phyloP scores from a whole-genome alignment of 2,329 filamentous ascomycete genomes.

The Colletotrichum navitas region DNA sequence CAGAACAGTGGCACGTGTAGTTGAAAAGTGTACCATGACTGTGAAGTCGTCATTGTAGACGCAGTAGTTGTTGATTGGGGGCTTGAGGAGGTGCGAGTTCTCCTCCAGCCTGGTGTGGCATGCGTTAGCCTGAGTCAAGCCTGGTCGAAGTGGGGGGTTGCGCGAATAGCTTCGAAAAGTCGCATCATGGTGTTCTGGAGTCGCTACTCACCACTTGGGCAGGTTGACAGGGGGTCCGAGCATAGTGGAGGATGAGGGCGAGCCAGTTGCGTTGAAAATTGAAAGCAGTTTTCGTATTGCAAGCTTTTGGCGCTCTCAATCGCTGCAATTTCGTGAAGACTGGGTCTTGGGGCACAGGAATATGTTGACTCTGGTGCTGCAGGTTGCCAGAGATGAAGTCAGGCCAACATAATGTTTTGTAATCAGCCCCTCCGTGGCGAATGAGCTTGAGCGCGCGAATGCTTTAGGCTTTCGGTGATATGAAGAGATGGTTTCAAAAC shows the following conservation, averaged over 20 bases:
- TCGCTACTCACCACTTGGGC: conserved; percentile 66
- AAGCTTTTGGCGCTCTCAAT: background rate
- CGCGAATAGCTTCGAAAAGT: conserved; percentile 24
- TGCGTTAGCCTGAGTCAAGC: conserved; percentile 40
- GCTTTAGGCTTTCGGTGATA: conserved; percentile 24
- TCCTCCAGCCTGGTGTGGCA: conserved; percentile 78
- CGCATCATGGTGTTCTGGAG: background rate
- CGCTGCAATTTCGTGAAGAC: background rate
- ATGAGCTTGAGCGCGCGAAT: conserved; percentile 8
- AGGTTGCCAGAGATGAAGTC: conserved; percentile 1
- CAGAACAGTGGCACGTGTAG: background rate
- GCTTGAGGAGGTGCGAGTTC: conserved; percentile 92
- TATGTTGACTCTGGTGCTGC: conserved; percentile 16
- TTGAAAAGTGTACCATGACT: conserved; percentile 73
- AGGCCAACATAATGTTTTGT: background rate
- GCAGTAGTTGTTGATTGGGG: conserved; percentile 97
- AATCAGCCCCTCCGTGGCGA: conserved; percentile 27
- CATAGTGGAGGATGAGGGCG: conserved; percentile 19
- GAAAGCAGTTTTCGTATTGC: background rate
- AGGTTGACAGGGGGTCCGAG: conserved; percentile 63
- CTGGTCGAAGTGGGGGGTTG: conserved; percentile 1
- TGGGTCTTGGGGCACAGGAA: background rate
- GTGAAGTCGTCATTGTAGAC: conserved; percentile 89
- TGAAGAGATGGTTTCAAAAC: background rate
- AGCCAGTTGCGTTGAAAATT: conserved; percentile 23